phyloP scores from a whole-genome alignment of 306 rosid species.

The Castanea sativa region DNA sequence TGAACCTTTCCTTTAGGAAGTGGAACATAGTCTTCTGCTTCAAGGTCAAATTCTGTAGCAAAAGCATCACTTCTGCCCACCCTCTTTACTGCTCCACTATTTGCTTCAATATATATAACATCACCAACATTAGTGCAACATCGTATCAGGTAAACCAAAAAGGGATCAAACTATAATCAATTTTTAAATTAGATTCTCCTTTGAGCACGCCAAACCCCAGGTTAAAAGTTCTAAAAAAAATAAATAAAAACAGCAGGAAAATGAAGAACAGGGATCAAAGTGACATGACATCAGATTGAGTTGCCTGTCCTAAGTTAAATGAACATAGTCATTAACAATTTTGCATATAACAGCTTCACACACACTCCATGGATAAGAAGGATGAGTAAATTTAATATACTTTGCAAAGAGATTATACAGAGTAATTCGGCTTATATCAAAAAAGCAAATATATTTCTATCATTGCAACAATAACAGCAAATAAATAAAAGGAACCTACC shows the following conservation, averaged over 20 bases:
- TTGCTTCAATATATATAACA: constrained; percentile 91
- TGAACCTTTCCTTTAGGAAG: constrained; percentile 99
- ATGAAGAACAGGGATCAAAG: neutral
- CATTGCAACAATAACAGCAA: too few relatives aligned
- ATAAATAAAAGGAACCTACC: constrained; percentile 32
- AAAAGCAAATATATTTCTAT: too few relatives aligned
- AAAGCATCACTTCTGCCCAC: constrained; percentile 98
- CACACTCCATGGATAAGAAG: neutral
- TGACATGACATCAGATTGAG: neutral
- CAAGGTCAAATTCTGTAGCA: constrained; percentile 97
- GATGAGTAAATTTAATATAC: neutral
- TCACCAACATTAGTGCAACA: constrained; percentile 71
- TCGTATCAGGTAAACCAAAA: constrained; percentile 2
- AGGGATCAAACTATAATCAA: neutral
- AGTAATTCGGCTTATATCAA: neutral
- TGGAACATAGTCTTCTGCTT: constrained; percentile 97
- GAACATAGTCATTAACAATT: neutral
- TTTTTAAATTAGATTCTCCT: neutral
- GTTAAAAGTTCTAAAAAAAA: neutral
- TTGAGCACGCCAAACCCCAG: neutral
- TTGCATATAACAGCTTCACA: neutral
- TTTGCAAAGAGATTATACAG: neutral
- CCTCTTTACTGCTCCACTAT: constrained; percentile 97
- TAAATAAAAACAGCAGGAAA: neutral
- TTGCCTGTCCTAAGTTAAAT: neutral